Evolutionary conservation across 2,329 filamentous ascomycete genomes (phyloP).

Genomic region (Colletotrichum sp.): DNA sequence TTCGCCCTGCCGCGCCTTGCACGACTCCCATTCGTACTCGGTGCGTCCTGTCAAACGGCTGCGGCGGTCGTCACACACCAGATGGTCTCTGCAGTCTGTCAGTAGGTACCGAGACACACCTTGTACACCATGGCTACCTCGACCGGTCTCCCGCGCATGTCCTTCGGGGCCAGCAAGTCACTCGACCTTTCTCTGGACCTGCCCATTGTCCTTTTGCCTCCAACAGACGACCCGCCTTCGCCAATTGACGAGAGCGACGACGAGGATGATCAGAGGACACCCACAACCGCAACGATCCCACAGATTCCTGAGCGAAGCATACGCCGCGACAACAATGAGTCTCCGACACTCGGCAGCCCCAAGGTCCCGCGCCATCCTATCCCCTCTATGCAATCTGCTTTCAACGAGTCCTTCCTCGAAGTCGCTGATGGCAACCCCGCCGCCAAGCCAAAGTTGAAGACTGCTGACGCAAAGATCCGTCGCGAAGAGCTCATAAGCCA

Average conservation of each 20-base stretch:
- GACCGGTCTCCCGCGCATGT: conserved; percentile 21
- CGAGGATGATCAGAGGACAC: conserved; percentile 20
- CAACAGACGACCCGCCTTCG: conserved; percentile 3
- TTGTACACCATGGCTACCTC: conserved; percentile 22
- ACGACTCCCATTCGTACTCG: conserved; percentile 2
- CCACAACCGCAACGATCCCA: conserved; percentile 13
- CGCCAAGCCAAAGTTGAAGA: conserved; percentile 57
- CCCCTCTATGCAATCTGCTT: conserved; percentile 77
- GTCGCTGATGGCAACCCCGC: conserved; percentile 57
- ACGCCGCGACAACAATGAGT: conserved; percentile 13
- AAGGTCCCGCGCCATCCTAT: conserved; percentile 68
- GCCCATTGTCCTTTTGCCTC: conserved; percentile 20
- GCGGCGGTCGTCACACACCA: conserved; percentile 13
- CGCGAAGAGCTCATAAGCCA: conserved; percentile 73
- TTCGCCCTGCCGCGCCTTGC: neutral
- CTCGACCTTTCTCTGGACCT: conserved; percentile 21
- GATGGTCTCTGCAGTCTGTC: conserved; percentile 9
- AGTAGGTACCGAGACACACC: conserved; percentile 4
- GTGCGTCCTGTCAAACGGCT: conserved; percentile 4
- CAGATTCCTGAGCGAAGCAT: conserved; percentile 15
- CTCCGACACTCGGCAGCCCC: conserved; percentile 1
- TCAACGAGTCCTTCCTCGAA: conserved; percentile 82
- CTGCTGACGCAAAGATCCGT: conserved; percentile 64
- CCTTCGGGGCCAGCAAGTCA: conserved; percentile 18
- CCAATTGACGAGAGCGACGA: conserved; percentile 12